Percentiles rank a stretch among this genome's conserved stretches.
These are phyloP conservation scores for Heimioporus sp. DNA, from an alignment of 768 basidiomycete species.

Conservation along the genomic window DNA sequence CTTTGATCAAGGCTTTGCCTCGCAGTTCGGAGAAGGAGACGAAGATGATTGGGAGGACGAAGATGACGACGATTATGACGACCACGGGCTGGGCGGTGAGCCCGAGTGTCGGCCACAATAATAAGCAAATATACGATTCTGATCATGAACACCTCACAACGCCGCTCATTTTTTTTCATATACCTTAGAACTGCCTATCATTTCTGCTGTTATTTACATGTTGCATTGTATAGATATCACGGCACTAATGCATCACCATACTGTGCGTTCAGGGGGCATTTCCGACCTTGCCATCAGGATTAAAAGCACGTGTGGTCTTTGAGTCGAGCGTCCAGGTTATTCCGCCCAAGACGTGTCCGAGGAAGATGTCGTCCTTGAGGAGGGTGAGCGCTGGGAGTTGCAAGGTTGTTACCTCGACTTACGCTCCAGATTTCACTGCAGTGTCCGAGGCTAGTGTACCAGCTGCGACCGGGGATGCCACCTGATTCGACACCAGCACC, in stretches of 20 bases:
- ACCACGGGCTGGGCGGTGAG: slow-evolving; percentile 37
- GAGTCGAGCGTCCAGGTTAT: slow-evolving; percentile 71
- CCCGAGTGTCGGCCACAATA: slow-evolving; percentile 66
- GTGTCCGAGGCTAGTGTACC: slow-evolving; percentile 83
- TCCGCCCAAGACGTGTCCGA: slow-evolving; percentile 72
- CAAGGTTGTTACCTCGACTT: slow-evolving; percentile 14
- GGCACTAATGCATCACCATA: slow-evolving; percentile 18
- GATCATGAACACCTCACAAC: slow-evolving; percentile 8
- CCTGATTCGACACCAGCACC: slow-evolving; percentile 60
- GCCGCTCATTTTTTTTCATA: slow-evolving; percentile 13
- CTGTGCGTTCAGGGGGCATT: slow-evolving; percentile 23
- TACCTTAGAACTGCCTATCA: slow-evolving; percentile 15
- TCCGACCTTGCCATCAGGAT: slow-evolving; percentile 60
- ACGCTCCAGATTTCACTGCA: slow-evolving; percentile 77
- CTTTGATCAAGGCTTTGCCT: slow-evolving; percentile 72
- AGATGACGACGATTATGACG: slow-evolving; percentile 57
- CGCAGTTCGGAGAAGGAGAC: slow-evolving; percentile 70
- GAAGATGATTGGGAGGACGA: slow-evolving; percentile 73
- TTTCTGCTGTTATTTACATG: slow-evolving; percentile 26
- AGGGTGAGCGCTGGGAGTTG: not conserved
- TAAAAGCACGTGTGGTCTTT: slow-evolving; percentile 69
- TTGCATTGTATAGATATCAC: slow-evolving; percentile 25
- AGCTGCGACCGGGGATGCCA: slow-evolving; percentile 65
- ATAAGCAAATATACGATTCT: slow-evolving; percentile 10
- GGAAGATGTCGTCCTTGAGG: slow-evolving; percentile 60